These are phyloP conservation scores for Kluyveromyces siamensis DNA, from an alignment of 805 yeast genomes.

Conservation along the genomic window DNA sequence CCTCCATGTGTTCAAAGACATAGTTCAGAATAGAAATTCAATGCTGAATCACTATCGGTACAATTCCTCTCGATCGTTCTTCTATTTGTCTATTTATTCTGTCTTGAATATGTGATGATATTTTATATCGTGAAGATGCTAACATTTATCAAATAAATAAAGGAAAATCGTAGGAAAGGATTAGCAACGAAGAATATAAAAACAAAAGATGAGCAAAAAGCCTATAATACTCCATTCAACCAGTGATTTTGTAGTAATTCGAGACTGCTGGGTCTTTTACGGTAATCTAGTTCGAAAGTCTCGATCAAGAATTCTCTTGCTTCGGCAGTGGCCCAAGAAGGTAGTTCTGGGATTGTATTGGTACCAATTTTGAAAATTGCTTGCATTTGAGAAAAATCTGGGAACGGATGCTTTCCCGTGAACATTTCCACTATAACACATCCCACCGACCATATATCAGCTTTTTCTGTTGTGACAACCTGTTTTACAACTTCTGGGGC, in stretches of 20 bases:
- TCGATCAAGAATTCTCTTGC: conserved; percentile 56
- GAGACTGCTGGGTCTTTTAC: conserved; percentile 63
- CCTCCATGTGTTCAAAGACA: conserved; percentile 43
- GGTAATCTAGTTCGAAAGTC: conserved; percentile 70
- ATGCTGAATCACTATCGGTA: neutral
- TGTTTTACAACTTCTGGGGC: conserved; percentile 98
- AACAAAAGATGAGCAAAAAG: neutral
- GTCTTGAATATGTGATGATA: neutral
- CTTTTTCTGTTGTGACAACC: conserved; percentile 80
- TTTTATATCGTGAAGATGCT: too few species aligned
- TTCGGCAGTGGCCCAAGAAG: conserved; percentile 58
- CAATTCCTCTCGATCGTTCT: neutral
- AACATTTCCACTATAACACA: conserved; percentile 91
- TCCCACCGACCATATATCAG: conserved; percentile 97
- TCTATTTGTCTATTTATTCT: neutral
- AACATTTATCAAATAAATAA: neutral
- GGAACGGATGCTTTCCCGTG: conserved; percentile 94
- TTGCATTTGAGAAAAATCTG: conserved; percentile 91
- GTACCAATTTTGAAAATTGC: conserved; percentile 93
- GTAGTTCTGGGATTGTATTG: conserved; percentile 69
- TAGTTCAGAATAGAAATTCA: neutral
- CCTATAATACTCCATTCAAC: conserved; percentile 17
- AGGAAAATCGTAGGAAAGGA: neutral
- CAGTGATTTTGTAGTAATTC: conserved; percentile 50
- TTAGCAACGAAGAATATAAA: neutral